Percentiles rank a stretch among this genome's conserved stretches.
Evolutionary conservation across 148 eudicot genomes (phyloP).

Genomic region (Polygonum maritimum): DNA sequence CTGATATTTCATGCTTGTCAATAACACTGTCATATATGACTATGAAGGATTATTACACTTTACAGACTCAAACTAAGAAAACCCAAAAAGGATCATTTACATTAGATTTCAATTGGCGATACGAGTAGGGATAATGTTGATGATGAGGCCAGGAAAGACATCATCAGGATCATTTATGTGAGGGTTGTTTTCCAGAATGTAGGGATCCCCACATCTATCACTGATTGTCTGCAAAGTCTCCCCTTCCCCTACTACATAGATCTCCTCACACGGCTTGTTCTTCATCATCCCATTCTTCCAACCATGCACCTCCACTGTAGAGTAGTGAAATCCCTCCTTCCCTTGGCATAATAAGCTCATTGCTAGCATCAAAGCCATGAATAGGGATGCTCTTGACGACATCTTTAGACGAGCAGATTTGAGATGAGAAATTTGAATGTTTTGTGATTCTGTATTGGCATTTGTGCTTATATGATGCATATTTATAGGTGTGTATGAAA

Average conservation of each 20-base stretch:
- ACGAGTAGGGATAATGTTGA: constrained; percentile 48
- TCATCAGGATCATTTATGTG: constrained; percentile 81
- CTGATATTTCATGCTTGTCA: too few species aligned
- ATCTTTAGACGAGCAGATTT: not conserved
- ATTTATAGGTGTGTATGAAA: too few species aligned
- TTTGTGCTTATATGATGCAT: not conserved
- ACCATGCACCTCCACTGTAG: not conserved
- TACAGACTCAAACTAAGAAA: not conserved
- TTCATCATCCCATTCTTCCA: not conserved
- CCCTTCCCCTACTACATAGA: constrained; percentile 70
- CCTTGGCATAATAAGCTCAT: constrained; percentile 1
- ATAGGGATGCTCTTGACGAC: not conserved
- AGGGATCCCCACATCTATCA: constrained; percentile 80
- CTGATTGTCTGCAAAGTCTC: constrained; percentile 64
- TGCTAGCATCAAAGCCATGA: not conserved
- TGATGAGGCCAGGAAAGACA: constrained; percentile 69
- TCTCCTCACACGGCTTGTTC: constrained; percentile 47
- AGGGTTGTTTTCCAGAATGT: constrained; percentile 70
- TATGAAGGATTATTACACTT: too few species aligned
- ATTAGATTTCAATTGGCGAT: not conserved
- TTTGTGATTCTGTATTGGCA: too few species aligned
- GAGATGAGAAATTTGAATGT: not conserved
- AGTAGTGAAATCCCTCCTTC: not conserved
- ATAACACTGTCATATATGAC: too few species aligned
- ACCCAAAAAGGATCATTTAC: not conserved